Evolutionary conservation across 140 eudicot species (phyloP), one percentile per base, ranked within the genome.

Genomic region (Stevia rebaudiana): DNA sequence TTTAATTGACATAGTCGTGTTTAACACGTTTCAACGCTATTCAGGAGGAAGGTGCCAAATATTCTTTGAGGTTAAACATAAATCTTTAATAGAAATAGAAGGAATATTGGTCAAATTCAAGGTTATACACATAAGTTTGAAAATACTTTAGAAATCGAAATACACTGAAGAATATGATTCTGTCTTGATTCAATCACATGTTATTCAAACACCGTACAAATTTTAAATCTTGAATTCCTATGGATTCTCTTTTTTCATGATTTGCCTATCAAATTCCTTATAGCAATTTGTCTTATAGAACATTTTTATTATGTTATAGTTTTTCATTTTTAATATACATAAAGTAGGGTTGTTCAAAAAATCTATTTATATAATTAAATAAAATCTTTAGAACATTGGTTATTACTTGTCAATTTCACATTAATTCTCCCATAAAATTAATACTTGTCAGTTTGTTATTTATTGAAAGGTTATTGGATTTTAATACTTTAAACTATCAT

Each of bases 131-230:
- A 30, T 6, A 11, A 65, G 59, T 15, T 56, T 36, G 8, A 22
- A 57, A 55, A 39, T 49, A 43, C 59, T 23, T 66, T 56, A 66
- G 53, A 47, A 28, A 39, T 19, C 57, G 36, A 57, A 68, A 48
- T 39, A 58, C 59, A 74, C 68, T 39, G 51, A 51, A 52, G 79
- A 74, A 68, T 74, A 67, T 54, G 79, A 68, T 68, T 68, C 75
- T 50, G 55, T 40, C 43, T 18, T 59, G 57, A 74, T 68, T 67
- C 58, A 39, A 8, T 74, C 79, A 74, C 79, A 68, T 74, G 79
- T 40, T 43, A 73, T 56, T 44, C 67, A 23, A 65, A 58, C 3
- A 31, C 28, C 12, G 3, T 40, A 37, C 40, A 17, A 18, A 13
- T 13, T 46, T 64, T 63, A 56, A 62, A 71, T 62, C 25, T 42